Base-by-base conservation (phyloP, 1,284 basidiomycete species). In the Sanghuangporus baumii region DNA sequence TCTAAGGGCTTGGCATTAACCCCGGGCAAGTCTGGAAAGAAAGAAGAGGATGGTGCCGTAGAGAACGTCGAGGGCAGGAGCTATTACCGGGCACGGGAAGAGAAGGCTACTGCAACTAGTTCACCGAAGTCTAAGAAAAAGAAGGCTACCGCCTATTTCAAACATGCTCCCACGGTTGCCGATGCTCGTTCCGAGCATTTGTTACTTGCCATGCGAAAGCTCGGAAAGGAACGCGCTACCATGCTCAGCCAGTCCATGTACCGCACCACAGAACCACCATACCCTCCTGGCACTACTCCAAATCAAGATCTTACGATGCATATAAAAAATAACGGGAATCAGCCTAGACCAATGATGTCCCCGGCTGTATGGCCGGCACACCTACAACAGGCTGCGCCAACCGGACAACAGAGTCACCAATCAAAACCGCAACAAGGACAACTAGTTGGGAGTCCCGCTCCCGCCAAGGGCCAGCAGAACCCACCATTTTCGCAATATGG, bases 121-220 rank as follows among this genome's bases (percentile, higher is more conserved):
- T 12, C 12, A n/a, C 36, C 50, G 2, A 60, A 60, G 31, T 20
- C 59, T 18, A 37, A 51, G 23, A 60, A 55, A 40, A 60, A 63
- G 40, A 67, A 65, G 34, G 57, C 20, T 58, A 59, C 55, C 41
- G 59, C 20, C 31, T 64, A 66, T 38, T 67, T 65, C 41, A 66
- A 63, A 38, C 60, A 23, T 59, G 63, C 67, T 38, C 66, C 71
- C 12, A 65, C 64, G 48, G 74, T 79, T 4, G 76, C 81, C 0
- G 85, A 88, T 66, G 86, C 86, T 1, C 78, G 83, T 18, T 74
- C 81, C 0, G 86, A 88, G 66, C 84, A 84, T 67, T 69, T 87
- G 16, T 74, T 88, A 2, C 74, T 84, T 16, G 86, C 85, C 0
- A 82, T 84, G 2, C 78, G 83, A 14, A 81, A 75, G 60, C 75